Percentiles rank a stretch among this genome's conserved stretches.
Conservation (phyloP, 176 grass and related monocot genomes). For the Elymus sibiricus region DNA sequence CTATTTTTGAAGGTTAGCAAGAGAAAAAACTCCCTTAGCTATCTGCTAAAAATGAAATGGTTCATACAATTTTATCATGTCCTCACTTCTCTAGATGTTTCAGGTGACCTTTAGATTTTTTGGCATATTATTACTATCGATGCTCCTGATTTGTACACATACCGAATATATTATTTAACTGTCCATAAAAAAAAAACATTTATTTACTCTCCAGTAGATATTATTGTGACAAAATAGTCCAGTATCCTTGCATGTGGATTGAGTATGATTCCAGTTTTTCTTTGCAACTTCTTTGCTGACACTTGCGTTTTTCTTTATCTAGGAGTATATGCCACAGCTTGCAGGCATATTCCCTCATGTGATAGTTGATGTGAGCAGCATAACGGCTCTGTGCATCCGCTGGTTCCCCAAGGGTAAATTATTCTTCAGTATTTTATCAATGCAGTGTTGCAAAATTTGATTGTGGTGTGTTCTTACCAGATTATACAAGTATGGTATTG, state of each 20-base stretch:
- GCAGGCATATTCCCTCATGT: conserved; percentile 67
- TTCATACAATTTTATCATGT: not conserved
- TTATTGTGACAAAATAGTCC: not conserved
- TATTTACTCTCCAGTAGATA: not conserved
- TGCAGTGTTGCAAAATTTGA: not conserved
- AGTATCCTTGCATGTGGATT: not conserved
- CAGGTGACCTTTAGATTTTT: not conserved
- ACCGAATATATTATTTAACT: too few species aligned
- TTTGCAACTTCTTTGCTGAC: not conserved
- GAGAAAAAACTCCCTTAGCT: not conserved
- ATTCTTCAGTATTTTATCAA: not conserved
- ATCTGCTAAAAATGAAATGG: conserved; percentile 13
- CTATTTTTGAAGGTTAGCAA: conserved; percentile 77
- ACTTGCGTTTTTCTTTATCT: conserved; percentile 21
- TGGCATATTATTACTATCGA: not conserved
- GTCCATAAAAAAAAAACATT: too few species aligned
- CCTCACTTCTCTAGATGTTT: not conserved
- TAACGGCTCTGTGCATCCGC: conserved; percentile 61
- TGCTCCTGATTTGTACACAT: not conserved
- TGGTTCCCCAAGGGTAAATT: conserved; percentile 77
- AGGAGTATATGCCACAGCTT: conserved; percentile 80
- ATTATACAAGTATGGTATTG: not conserved
- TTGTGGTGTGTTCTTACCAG: not conserved
- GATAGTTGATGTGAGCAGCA: conserved; percentile 76
- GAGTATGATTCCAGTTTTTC: conserved; percentile 1